Conservation (phyloP, 257 asterid species). For the Solanum chiquidenum region DNA sequence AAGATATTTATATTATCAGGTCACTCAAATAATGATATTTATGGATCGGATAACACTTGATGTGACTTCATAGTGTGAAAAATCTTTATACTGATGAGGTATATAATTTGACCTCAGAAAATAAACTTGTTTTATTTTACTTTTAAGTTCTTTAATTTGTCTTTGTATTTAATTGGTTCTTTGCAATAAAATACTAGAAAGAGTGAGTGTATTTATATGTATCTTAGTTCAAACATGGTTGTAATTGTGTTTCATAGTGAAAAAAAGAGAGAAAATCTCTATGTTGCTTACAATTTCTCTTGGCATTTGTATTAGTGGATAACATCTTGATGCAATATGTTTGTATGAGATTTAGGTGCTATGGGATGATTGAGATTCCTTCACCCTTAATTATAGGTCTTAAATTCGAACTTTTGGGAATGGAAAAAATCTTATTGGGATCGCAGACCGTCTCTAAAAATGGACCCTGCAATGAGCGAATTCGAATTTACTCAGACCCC, state of each 20-base stretch:
- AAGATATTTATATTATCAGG: not conserved
- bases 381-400: not conserved
- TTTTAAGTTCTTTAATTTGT: not conserved
- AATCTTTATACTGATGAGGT: not conserved
- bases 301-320: not conserved
- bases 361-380: not conserved
- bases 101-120: not conserved
- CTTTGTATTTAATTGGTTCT: not conserved
- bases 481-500: not conserved
- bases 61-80: not conserved
- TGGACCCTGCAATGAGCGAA: not conserved
- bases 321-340: not conserved
- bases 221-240: not conserved
- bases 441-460: not conserved
- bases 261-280: not conserved
- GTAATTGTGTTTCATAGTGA: not conserved
- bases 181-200: not conserved
- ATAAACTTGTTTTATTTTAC: not conserved
- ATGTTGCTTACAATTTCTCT: not conserved
- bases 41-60: not conserved
- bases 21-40: not conserved
- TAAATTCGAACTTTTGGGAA: rapidly evolving
- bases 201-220: not conserved
- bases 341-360: not conserved
- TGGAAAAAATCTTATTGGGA: not conserved